Evolutionary conservation across 1,139 yeast species (phyloP).

Genomic region (Yamadazyma diospyri): DNA sequence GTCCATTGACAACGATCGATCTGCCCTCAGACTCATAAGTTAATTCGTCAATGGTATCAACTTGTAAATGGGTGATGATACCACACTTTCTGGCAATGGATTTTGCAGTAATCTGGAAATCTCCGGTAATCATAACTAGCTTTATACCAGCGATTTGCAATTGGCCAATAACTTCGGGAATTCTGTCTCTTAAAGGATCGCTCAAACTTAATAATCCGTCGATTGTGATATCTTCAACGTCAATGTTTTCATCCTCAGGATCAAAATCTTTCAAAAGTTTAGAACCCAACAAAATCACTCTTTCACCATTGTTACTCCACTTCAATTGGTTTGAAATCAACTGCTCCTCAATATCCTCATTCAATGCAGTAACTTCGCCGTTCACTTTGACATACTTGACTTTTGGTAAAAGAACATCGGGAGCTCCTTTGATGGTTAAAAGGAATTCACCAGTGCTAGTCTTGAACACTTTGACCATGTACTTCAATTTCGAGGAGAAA

Average conservation of each 20-base stretch:
- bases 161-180: conserved; percentile 32
- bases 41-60: conserved; percentile 22
- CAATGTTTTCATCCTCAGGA: conserved; percentile 13
- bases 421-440: conserved; percentile 48
- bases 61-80: conserved; percentile 8
- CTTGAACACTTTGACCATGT: conserved; percentile 36
- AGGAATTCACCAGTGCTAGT: conserved; percentile 16
- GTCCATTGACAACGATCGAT: conserved; percentile 38
- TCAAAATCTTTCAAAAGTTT: conserved; percentile 16
- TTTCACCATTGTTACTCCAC: conserved; percentile 43
- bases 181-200: conserved; percentile 49
- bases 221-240: conserved; percentile 22
- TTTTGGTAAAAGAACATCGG: conserved; percentile 40
- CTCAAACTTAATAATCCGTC: conserved; percentile 47
- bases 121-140: conserved; percentile 54
- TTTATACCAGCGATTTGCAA: conserved; percentile 49
- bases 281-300: conserved; percentile 42
- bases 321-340: conserved; percentile 27
- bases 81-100: conserved; percentile 45
- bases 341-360: conserved; percentile 15
- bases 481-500: conserved; percentile 48
- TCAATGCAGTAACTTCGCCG: neutral
- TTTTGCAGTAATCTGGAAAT: conserved; percentile 49
- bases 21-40: conserved; percentile 9
- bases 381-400: conserved; percentile 18